Evolutionary conservation across 257 asterid species (phyloP).

Genomic region (Fraxinus anomala): DNA sequence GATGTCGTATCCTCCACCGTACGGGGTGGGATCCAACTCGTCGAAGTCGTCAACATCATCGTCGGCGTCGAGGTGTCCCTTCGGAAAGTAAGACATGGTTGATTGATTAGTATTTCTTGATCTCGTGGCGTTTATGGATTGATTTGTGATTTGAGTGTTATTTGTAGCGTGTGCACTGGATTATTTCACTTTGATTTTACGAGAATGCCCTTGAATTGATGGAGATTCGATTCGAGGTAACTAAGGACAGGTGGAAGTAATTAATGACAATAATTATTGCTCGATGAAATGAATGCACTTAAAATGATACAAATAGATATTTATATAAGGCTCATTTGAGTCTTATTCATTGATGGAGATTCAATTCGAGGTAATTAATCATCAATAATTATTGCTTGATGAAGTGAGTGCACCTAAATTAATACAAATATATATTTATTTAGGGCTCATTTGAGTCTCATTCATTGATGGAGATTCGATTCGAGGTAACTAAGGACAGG

Average conservation of each 20-base stretch:
- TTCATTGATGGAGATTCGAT: no score
- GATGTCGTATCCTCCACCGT: slow-evolving; percentile 89
- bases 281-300: no score
- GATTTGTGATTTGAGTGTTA: neutral
- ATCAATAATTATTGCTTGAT: no score
- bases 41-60: slow-evolving; percentile 75
- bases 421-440: no score
- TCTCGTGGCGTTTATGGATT: neutral
- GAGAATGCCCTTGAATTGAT: neutral
- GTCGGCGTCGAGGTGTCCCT: slow-evolving; percentile 55
- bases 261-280: no score
- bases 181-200: neutral
- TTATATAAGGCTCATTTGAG: no score
- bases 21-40: slow-evolving; percentile 86
- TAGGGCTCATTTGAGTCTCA: no score
- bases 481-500: no score
- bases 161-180: neutral
- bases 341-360: no score
- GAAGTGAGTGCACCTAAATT: no score
- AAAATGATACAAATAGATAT: no score
- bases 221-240: neutral
- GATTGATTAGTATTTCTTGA: neutral
- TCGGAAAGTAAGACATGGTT: slow-evolving; percentile 73
- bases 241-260: neutral
- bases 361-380: no score